These are phyloP conservation scores for Cercospora sesami DNA, from an alignment of 2,329 filamentous ascomycete genomes.

Conservation along the genomic window DNA sequence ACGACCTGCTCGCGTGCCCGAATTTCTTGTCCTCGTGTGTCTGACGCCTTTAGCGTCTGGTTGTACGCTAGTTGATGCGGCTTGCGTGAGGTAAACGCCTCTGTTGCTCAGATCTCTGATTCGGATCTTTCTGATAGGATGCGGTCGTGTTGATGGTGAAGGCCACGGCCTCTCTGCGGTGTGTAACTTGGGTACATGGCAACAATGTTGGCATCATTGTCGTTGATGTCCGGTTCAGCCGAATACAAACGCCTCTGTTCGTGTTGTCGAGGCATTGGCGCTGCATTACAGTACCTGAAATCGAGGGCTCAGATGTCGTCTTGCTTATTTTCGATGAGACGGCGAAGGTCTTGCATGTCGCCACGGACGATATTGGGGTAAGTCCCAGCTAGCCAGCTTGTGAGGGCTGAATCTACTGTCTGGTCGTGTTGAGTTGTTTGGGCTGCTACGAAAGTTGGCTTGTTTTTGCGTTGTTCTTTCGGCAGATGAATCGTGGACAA, in stretches of 20 bases:
- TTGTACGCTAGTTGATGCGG: background rate
- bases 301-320: background rate
- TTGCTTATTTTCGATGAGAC: background rate
- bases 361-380: background rate
- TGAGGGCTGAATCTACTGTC: background rate
- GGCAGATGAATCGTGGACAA: too few relatives aligned
- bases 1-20: background rate
- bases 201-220: background rate
- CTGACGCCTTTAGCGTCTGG: background rate
- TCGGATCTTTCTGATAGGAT: background rate
- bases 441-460: too few relatives aligned
- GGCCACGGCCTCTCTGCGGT: background rate
- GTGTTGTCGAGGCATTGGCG: background rate
- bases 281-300: background rate
- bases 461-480: too few relatives aligned
- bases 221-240: background rate
- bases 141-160: background rate
- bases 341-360: background rate
- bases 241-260: background rate
- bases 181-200: background rate
- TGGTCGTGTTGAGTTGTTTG: too few relatives aligned
- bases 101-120: background rate
- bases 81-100: background rate
- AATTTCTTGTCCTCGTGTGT: background rate
- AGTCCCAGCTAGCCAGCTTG: background rate